Percentiles rank a stretch among this genome's conserved stretches.
These are phyloP conservation scores for Jasminum sambac DNA, from an alignment of 257 asterid species.

Conservation along the genomic window DNA sequence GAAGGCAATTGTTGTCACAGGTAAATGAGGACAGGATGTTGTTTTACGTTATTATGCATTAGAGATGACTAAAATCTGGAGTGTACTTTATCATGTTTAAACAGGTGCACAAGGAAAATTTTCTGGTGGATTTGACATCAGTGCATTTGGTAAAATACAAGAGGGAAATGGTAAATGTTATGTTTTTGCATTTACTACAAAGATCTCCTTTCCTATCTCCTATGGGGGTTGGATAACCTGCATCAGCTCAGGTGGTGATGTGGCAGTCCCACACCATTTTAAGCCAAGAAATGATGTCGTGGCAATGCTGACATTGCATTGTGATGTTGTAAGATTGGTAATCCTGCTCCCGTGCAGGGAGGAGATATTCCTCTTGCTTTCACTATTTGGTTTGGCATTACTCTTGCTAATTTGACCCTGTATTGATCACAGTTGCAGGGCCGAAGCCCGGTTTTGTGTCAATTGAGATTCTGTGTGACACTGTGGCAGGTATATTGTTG, in stretches of 20 bases:
- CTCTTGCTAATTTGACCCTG: conserved; percentile 28
- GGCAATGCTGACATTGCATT: no score
- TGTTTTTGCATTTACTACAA: neutral
- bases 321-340: no score
- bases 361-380: neutral
- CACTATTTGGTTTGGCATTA: conserved; percentile 9
- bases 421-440: conserved; percentile 55
- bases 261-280: no score
- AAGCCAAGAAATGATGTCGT: no score
- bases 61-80: conserved; percentile 22
- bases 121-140: conserved; percentile 91
- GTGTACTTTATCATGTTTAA: conserved; percentile 23
- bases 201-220: no score
- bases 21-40: conserved; percentile 32
- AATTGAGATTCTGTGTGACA: conserved; percentile 74
- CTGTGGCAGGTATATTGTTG: conserved; percentile 61
- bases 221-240: no score
- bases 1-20: conserved; percentile 85
- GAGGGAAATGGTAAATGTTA: conserved; percentile 55
- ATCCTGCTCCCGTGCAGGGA: no score
- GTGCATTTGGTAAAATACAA: conserved; percentile 75
- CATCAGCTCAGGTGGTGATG: no score
- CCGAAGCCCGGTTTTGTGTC: conserved; percentile 90
- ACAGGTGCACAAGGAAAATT: conserved; percentile 91
- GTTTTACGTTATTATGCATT: conserved; percentile 13